phyloP scores from a whole-genome alignment of 2,329 filamentous ascomycete species.

The Penicillium frequentans region DNA sequence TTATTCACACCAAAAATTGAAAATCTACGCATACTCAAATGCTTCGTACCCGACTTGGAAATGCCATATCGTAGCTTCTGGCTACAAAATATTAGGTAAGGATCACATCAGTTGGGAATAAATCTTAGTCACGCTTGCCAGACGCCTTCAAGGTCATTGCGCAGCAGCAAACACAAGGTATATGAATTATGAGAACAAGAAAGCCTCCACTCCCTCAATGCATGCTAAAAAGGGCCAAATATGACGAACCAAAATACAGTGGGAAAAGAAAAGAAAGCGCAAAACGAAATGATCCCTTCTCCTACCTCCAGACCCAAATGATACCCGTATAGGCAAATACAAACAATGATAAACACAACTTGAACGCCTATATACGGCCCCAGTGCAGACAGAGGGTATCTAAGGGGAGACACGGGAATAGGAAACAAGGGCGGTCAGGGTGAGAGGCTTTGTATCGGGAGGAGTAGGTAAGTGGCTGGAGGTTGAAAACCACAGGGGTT shows the following conservation, averaged over 20 bases:
- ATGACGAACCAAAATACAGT: conserved; percentile 10
- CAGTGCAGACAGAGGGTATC: conserved; percentile 21
- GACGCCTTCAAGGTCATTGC: background rate
- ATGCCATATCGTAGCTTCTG: no score
- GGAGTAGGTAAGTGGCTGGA: background rate
- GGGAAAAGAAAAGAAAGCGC: background rate
- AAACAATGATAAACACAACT: conserved; percentile 5
- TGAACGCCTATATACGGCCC: conserved; percentile 19
- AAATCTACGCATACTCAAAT: background rate
- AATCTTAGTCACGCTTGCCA: background rate
- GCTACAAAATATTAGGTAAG: no score
- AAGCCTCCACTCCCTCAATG: conserved; percentile 18
- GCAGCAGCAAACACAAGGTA: background rate
- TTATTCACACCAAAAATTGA: background rate
- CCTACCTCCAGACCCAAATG: background rate
- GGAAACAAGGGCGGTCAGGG: background rate
- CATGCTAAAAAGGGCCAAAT: conserved; percentile 7
- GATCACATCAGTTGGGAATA: background rate
- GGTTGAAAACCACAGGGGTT: conserved; percentile 5
- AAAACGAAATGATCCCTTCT: background rate
- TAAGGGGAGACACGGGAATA: conserved; percentile 9
- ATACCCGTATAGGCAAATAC: background rate
- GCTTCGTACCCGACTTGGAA: background rate
- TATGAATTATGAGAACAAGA: conserved; percentile 1
- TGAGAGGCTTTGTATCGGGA: background rate